A percentile compares a stretch with the other conserved stretches of the same genome.
These are phyloP conservation scores for Mediolabrus comicus DNA, from an alignment of 108 stramenopile genomes.

Conservation along the genomic window DNA sequence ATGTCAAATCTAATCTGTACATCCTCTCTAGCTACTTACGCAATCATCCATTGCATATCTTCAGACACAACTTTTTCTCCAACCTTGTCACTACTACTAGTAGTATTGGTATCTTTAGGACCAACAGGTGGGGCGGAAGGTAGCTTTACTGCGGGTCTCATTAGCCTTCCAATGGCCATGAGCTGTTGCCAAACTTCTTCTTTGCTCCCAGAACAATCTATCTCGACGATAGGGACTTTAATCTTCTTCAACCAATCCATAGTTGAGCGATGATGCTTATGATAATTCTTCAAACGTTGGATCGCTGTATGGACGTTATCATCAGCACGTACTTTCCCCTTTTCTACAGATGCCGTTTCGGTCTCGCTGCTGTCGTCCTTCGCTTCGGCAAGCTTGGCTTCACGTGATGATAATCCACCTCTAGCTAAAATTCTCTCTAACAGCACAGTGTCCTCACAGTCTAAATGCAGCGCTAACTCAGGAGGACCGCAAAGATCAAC, in stretches of 20 bases:
- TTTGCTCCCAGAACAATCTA: constrained; percentile 73
- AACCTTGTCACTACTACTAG: background rate
- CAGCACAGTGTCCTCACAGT: constrained; percentile 75
- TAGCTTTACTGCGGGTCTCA: constrained; percentile 40
- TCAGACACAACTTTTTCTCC: background rate
- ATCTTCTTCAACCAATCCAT: constrained; percentile 76
- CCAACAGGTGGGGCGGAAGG: background rate
- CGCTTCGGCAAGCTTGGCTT: constrained; percentile 31
- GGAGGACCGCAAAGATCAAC: constrained; percentile 71
- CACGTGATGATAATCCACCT: constrained; percentile 10
- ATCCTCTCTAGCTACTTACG: background rate
- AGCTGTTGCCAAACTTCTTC: constrained; percentile 82
- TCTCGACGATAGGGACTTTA: constrained; percentile 74
- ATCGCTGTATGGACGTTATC: constrained; percentile 84
- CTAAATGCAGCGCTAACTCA: constrained; percentile 77
- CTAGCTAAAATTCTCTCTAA: constrained; percentile 72
- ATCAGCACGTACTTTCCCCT: constrained; percentile 43
- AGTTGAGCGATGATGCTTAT: constrained; percentile 68
- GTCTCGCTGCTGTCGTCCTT: background rate
- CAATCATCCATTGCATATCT: constrained; percentile 20
- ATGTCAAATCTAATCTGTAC: no score
- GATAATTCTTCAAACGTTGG: constrained; percentile 67
- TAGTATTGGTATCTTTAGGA: background rate
- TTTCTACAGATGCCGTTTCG: background rate
- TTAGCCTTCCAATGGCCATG: constrained; percentile 65